phyloP scores from a whole-genome alignment of 345 rosid genomes.

The Sonneratia alba region DNA sequence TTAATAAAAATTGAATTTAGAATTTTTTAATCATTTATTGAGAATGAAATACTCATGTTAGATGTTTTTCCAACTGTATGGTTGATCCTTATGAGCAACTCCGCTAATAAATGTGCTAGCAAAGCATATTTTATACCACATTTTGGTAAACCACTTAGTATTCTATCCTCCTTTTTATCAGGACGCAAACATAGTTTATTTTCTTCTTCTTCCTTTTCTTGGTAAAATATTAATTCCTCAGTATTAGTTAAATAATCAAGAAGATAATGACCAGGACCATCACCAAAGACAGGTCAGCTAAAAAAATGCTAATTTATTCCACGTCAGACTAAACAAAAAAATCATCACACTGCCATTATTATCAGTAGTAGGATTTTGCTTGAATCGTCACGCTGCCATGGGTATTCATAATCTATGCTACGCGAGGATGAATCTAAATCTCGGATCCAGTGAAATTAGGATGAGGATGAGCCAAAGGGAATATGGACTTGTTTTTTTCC shows the following conservation, averaged over 20 bases:
- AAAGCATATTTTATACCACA: neutral
- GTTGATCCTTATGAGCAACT: neutral
- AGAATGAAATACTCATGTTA: too few relatives aligned
- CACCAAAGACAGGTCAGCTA: neutral
- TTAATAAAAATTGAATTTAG: too few relatives aligned
- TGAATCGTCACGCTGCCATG: too few relatives aligned
- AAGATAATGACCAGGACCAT: conserved; percentile 4
- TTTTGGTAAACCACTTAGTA: neutral
- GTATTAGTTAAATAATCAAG: neutral
- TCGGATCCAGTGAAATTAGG: too few relatives aligned
- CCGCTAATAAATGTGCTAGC: too few relatives aligned
- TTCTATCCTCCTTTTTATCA: neutral
- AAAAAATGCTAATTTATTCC: neutral
- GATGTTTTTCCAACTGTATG: too few relatives aligned
- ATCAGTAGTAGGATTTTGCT: neutral
- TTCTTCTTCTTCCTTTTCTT: neutral
- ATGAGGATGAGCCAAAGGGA: neutral
- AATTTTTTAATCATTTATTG: too few relatives aligned
- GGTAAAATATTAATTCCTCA: neutral
- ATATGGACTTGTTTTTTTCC: neutral
- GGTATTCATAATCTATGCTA: too few relatives aligned
- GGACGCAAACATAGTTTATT: neutral
- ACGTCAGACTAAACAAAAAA: neutral
- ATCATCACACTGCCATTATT: neutral
- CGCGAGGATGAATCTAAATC: too few relatives aligned